Evolutionary conservation across 345 rosid genomes (phyloP).

Genomic region (Balakata baccata): DNA sequence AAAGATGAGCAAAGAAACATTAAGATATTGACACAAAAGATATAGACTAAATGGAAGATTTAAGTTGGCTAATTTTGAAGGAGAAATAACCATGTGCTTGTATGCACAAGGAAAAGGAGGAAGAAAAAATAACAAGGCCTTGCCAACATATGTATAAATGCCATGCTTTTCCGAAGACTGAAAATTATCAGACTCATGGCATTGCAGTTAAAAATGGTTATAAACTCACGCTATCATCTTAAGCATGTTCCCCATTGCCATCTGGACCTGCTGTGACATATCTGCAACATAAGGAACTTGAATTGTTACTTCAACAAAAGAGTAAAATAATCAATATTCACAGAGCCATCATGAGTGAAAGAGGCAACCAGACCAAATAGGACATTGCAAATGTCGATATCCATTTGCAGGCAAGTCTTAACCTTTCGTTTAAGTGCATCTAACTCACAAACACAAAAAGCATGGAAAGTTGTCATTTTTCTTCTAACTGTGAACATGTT

Average conservation of each 20-base stretch:
- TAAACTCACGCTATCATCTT: slow-evolving; percentile 69
- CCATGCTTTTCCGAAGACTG: not conserved
- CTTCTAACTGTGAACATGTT: not conserved
- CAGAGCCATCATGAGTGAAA: not conserved
- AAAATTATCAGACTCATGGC: not conserved
- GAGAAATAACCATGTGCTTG: not conserved
- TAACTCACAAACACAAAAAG: not conserved
- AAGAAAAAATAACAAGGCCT: not conserved
- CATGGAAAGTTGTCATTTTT: not conserved
- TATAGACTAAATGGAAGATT: not conserved
- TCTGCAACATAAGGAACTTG: slow-evolving; percentile 37
- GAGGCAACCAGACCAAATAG: not conserved
- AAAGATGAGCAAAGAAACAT: not conserved
- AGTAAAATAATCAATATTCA: not conserved
- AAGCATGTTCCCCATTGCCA: slow-evolving; percentile 75
- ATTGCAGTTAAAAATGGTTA: not conserved
- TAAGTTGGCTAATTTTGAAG: not conserved
- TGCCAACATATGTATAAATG: not conserved
- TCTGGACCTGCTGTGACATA: slow-evolving; percentile 75
- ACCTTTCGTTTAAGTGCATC: not conserved
- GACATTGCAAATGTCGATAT: not conserved
- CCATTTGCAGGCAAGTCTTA: not conserved
- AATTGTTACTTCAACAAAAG: not conserved
- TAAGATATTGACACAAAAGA: not conserved
- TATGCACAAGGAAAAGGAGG: too few species aligned